These are phyloP conservation scores for Russula olivacea DNA, from an alignment of 768 basidiomycete species.

Conservation along the genomic window DNA sequence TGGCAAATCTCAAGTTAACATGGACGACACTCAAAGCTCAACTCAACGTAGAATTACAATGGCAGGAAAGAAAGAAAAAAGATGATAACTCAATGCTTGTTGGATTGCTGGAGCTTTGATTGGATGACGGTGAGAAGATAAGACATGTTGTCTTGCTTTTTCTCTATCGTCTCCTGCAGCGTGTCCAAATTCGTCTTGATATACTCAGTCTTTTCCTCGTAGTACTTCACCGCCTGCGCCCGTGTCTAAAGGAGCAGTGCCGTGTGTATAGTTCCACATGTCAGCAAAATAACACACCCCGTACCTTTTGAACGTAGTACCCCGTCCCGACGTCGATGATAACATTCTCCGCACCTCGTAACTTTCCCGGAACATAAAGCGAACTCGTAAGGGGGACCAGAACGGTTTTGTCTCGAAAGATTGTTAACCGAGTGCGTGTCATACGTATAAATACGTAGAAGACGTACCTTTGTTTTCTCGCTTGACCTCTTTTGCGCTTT, in stretches of 20 bases:
- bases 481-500: conserved; percentile 71
- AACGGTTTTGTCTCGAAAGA: conserved; percentile 66
- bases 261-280: not conserved
- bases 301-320: conserved; percentile 91
- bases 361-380: conserved; percentile 89
- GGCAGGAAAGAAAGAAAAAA: not conserved
- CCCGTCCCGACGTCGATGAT: conserved; percentile 96
- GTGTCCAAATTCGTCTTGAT: conserved; percentile 79
- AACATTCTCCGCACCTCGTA: conserved; percentile 77
- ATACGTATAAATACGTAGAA: not conserved
- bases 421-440: not conserved
- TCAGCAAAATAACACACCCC: conserved; percentile 8
- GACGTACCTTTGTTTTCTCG: conserved; percentile 53
- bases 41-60: not conserved
- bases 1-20: too few relatives aligned
- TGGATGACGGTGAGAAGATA: conserved; percentile 71
- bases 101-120: conserved; percentile 41
- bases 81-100: not conserved
- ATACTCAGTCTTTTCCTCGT: conserved; percentile 72
- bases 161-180: conserved; percentile 82
- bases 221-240: conserved; percentile 73
- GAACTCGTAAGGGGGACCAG: conserved; percentile 93
- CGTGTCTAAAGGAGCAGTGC: conserved; percentile 55
- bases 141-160: conserved; percentile 86
- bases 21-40: too few relatives aligned